Evolutionary conservation across 73 alveolate species (phyloP), one percentile per base, ranked within the genome.

Genomic region (Blepharisma stoltei): DNA sequence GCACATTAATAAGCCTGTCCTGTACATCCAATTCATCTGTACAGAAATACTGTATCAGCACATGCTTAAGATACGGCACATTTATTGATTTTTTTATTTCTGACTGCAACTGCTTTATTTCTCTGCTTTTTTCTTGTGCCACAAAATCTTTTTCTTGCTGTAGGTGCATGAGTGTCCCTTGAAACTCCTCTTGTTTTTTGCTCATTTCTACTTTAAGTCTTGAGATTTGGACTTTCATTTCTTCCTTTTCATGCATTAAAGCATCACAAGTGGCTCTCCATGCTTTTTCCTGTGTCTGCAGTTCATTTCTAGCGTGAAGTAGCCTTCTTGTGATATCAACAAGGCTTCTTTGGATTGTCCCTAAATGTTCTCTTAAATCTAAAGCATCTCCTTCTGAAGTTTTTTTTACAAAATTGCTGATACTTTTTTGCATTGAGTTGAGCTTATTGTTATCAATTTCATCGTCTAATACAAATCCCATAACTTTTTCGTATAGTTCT

Each of bases 201-300:
- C n/a, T 18, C 37, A 18, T 60, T 60, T 60, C 73, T 20, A n/a
- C 46, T 60, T 60, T 60, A 25, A n/a, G 11, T 60, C 45, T 60
- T 14, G 18, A 8, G 38, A 60, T 14, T 9, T 18, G 73, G 14
- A 20, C 49, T 60, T 60, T 60, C 38, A 60, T 20, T 20, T 60
- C 73, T 60, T 60, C 73, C 46, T 60, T 60, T 60, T 60, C 73
- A n/a, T 20, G n/a, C 18, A 60, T n/a, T 60, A 60, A 60, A 5
- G 48, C 23, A 60, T 60, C 73, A 60, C 73, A 60, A 60, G 73
- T 25, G 14, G 18, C 45, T 4, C 73, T 60, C 73, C 73, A 60
- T 2, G 73, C 73, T 38, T 18, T 14, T 14, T 60, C 73, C 46
- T 60, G 73, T 14, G 73, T 9, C 45, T 60, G 14, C 18, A 60